Evolutionary conservation across 768 basidiomycete species (phyloP), one percentile per base, ranked within the genome.

Genomic region (Lentinula edodes): DNA sequence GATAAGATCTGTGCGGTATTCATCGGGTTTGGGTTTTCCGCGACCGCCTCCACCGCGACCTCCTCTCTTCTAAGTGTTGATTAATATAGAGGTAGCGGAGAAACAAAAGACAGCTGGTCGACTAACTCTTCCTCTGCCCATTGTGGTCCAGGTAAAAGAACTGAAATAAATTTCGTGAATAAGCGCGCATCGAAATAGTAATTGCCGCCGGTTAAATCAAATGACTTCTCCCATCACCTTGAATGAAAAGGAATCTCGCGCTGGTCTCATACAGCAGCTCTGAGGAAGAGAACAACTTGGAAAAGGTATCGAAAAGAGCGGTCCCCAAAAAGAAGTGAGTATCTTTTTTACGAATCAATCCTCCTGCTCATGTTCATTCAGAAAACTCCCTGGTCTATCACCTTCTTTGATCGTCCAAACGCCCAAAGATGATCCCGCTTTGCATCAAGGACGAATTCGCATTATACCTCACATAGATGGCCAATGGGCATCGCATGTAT

Each of bases 401-500:
- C 65, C 79, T 16, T 77, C 78, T 39, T 69, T 92, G 52, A 68
- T 74, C 2, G 67, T 77, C 4, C 68, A 80, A 48, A 71, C 66
- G 0, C 91, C 89, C 0, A 69, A 82, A 5, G 91, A 95, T 69
- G 76, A 92, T 67, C 93, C 94, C 2, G 74, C 86, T 3, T 74
- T 84, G 15, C 95, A 97, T 70, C 93, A 95, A 76, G 95, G 95
- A 13, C 84, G 95, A 35, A 78, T 77, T 52, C 84, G 95, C 35
- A 78, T 85, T 0, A 79, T 77, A 0, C 92, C 93, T 2, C 91
- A 93, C 69, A 85, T 93, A 4, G 89, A 93, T 12, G 95, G 95
- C 0, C 93, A 95, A 68, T 95, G 84, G 70, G 86, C 87, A 0
- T 79, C 89, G 4, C 85, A 95, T 74, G 80, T 95, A 58, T 95